These are phyloP conservation scores for Schwanniomyces yamadae DNA, from an alignment of 805 yeast species.

Conservation along the genomic window DNA sequence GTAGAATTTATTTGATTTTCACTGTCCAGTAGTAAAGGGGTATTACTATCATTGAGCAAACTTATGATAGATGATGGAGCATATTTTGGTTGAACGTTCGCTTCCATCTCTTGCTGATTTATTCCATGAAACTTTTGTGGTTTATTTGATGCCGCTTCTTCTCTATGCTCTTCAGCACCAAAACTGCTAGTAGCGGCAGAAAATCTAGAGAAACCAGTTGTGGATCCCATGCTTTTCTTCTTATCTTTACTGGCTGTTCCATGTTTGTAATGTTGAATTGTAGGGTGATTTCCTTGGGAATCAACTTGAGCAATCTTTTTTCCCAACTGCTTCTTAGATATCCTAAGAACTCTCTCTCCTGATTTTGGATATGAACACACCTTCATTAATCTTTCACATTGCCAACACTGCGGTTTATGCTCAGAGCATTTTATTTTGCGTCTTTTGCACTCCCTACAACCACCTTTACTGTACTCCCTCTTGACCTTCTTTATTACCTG, in stretches of 20 bases:
- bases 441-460: constrained; percentile 44
- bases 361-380: constrained; percentile 26
- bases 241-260: neutral
- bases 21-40: neutral
- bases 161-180: neutral
- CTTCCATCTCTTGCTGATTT: neutral
- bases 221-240: neutral
- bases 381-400: constrained; percentile 30
- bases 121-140: neutral
- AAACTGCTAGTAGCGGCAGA: neutral
- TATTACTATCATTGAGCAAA: constrained; percentile 4
- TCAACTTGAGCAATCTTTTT: neutral
- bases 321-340: constrained; percentile 13
- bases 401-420: constrained; percentile 33
- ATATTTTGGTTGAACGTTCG: neutral
- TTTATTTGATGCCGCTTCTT: neutral
- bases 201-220: no score
- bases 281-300: constrained; percentile 1
- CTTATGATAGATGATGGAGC: constrained; percentile 4
- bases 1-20: neutral
- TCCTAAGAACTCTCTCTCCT: constrained; percentile 28
- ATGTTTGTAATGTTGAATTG: constrained; percentile 6
- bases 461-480: constrained; percentile 30
- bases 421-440: constrained; percentile 45
- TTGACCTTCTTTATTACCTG: constrained; percentile 4